Evolutionary conservation across 2,329 filamentous ascomycete genomes (phyloP), one percentile per base, ranked within the genome.

Genomic region (Cyphellophora europaea): DNA sequence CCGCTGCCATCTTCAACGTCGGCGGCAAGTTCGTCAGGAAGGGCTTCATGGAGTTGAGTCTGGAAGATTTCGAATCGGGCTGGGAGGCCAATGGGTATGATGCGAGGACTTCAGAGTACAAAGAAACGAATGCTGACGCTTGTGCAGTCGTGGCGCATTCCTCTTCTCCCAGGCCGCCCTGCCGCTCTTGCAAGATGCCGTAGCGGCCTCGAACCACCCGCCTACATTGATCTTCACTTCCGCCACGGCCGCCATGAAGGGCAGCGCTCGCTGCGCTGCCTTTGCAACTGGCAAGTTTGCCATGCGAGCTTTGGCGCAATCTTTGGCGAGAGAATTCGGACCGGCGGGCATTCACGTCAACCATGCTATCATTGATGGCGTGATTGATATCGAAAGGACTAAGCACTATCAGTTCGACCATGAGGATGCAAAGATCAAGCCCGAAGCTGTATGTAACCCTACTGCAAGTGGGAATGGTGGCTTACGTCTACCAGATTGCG

Each of bases 231-330:
- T 94, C 50, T 82, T 93, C 58, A 93, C 87, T 0, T 87, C 87
- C 19, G 86, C 87, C 0, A 93, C 87, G 0, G 87, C 85, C 0
- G 84, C 80, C 0, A 48, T 89, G 12, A 81, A 79, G 49, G 82
- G 82, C 3, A 80, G 76, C 8, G 77, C 83, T 1, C 63, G 66
- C 10, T 82, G 86, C 56, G 65, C 76, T 1, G 62, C 72, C 5
- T 93, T 94, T 52, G 80, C 85, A 0, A 74, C 77, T 2, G 81
- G 80, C 17, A 93, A 93, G 55, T 93, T 86, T 54, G 85, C 83
- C 3, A 63, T 82, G 48, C 70, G 87, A 19, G 84, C 79, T 0
- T 60, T 93, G 33, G 70, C 72, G 1, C 84, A 89, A 57, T 81
- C 74, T 19, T 66, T 93, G 16, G 82, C 86, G 0, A 72, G 81